These are phyloP conservation scores for Tardiomyces digboiensis DNA, from an alignment of 1,139 yeast species.

Conservation along the genomic window DNA sequence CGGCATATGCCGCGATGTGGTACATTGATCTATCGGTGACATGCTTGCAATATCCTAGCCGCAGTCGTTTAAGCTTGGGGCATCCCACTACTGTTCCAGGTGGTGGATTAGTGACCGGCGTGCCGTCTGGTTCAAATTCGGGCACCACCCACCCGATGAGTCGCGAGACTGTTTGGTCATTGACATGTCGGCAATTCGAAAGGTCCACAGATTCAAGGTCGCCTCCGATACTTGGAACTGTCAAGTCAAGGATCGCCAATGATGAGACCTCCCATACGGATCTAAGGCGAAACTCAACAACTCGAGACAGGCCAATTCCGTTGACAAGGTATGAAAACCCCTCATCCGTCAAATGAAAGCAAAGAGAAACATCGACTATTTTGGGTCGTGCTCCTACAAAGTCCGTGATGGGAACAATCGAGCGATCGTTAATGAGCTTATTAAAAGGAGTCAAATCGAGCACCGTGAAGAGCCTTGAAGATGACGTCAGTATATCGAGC, in stretches of 20 bases:
- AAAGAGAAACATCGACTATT: slow-evolving; percentile 53
- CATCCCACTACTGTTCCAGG: slow-evolving; percentile 39
- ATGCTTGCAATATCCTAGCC: slow-evolving; percentile 65
- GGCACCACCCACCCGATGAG: slow-evolving; percentile 42
- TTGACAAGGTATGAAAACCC: slow-evolving; percentile 64
- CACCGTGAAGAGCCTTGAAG: slow-evolving; percentile 39
- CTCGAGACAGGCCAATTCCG: slow-evolving; percentile 57
- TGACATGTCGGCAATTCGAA: slow-evolving; percentile 63
- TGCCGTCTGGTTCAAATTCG: slow-evolving; percentile 12
- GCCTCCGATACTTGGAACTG: slow-evolving; percentile 55
- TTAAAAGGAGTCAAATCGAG: slow-evolving; percentile 55
- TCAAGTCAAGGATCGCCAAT: slow-evolving; percentile 71
- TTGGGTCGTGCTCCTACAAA: slow-evolving; percentile 64
- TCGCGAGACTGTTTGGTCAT: slow-evolving; percentile 61
- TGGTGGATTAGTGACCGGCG: slow-evolving; percentile 12
- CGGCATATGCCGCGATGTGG: slow-evolving; percentile 52
- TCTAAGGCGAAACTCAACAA: slow-evolving; percentile 47
- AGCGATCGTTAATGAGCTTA: slow-evolving; percentile 47
- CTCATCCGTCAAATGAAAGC: slow-evolving; percentile 68
- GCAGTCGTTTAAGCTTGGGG: slow-evolving; percentile 41
- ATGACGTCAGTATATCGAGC: slow-evolving; percentile 54
- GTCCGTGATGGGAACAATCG: slow-evolving; percentile 48
- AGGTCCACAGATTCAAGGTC: slow-evolving; percentile 51
- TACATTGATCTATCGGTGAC: slow-evolving; percentile 58
- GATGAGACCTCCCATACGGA: slow-evolving; percentile 74